Base-by-base conservation (phyloP, 1,284 basidiomycete genomes). In the Flammula alnicola region DNA sequence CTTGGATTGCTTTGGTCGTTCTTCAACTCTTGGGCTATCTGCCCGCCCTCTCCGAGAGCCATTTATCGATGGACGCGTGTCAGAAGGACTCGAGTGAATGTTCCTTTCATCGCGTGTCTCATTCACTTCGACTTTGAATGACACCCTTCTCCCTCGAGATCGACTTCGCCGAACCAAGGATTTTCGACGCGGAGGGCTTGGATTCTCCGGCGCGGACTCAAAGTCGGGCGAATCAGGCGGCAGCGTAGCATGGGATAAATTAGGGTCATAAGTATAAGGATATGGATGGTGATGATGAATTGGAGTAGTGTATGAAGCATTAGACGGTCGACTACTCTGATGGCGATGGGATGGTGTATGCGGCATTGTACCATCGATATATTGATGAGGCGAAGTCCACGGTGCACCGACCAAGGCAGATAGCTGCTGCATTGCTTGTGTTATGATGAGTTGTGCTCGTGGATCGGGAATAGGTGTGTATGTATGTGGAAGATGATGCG, bases 161-260 rank as follows among this genome's bases (percentile, higher is more conserved):
- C 60, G 61, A 54, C 72, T 71, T 47, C 67, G 61, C 17, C 60
- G 45, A 10, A 73, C 70, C 39, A 73, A 51, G 7, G 69, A 66
- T 45, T 66, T 69, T 23, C 58, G 64, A 26, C 65, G 59, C 16
- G 55, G 44, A 23, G 40, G 44, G 9, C 38, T 54, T 11, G 57
- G 48, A 35, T 59, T 60, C 16, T 49, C 44, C 29, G 67, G 64
- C 14, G 70, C 67, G 3, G 71, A 70, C 4, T 61, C 64, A n/a
- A n/a, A n/a, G 19, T 71, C 67, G 1, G 77, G 76, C 3, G 77
- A 77, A 32, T 73, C 73, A 14, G 78, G 78, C 4, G 78, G 78
- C 26, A 75, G 53, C 0, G 78, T 77, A 5, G 69, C 76, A 41
- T 60, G 64, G 2, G 77, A 79, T 50, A 70, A 67, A 25, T 60